Base-by-base conservation (phyloP, 768 basidiomycete genomes). In the Myochromella boudieri region DNA sequence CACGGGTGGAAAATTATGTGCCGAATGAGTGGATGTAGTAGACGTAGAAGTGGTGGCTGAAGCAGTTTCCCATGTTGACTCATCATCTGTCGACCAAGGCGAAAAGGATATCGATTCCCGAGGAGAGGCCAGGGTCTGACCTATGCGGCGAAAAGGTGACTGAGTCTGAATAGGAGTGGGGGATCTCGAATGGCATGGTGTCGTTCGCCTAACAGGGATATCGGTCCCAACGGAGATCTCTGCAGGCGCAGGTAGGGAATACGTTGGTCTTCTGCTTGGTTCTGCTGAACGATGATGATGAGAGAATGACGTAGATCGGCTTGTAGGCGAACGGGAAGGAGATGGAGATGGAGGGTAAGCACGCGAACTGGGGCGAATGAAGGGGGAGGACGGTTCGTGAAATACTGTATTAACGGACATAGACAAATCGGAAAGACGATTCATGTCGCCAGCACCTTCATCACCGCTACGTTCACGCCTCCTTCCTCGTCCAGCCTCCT, bases 21-120 rank as follows among this genome's bases (percentile, higher is more conserved):
- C 21, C 61, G 67, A 66, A 12, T 61, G 68, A 12, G 73, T 72
- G 6, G 83, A 77, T 3, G 78, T 79, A 9, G 80, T 80, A 12
- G 85, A 84, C 7, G 77, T 70, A 7, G 81, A 76, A 3, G 84
- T 85, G 1, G 78, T 75, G 11, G 69, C 71, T 14, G 87, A 89
- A 25, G 79, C 81, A 2, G 84, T 80, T 51, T 88, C 87, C 84
- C 85, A 88, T 28, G 76, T 77, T 6, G 83, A 87, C 47, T 89
- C 86, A 53, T 87, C 87, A 47, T 89, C 87, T 2, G 84, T 86
- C 12, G 84, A 80, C 82, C 82, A 88, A 1, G 85, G 77, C 0
- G 85, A 86, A 46, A 70, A 58, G 1, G 59, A 50, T n/a, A 62
- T 43, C 10, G 70, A 63, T 27, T 62, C 72, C 15, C 68, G 48